Evolutionary conservation across 306 rosid genomes (phyloP).

Genomic region (Amphicarpaea edgeworthii): DNA sequence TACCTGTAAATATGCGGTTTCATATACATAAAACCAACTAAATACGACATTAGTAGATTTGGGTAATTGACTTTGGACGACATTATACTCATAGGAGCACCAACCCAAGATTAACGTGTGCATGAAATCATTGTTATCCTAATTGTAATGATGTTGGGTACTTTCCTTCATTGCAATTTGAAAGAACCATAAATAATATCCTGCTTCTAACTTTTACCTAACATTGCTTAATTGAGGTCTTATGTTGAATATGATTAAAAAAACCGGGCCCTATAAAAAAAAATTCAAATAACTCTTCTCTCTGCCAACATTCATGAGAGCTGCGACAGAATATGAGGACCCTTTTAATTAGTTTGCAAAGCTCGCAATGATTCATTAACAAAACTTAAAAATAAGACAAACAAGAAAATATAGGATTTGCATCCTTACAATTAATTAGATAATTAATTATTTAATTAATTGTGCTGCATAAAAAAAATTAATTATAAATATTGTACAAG

Average conservation of each 20-base stretch:
- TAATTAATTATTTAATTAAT: too few relatives aligned
- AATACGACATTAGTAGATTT: background rate
- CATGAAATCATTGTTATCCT: conserved; percentile 42
- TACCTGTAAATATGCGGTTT: background rate
- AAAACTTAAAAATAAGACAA: background rate
- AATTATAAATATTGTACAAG: too few relatives aligned
- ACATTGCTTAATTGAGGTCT: conserved; percentile 5
- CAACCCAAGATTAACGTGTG: background rate
- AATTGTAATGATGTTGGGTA: conserved; percentile 45
- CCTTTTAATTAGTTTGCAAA: background rate
- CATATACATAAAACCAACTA: background rate
- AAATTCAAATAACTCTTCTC: conserved; percentile 4
- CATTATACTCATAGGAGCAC: conserved; percentile 17
- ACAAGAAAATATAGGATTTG: conserved; percentile 3
- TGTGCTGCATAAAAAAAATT: conserved; percentile 4
- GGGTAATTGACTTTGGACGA: conserved; percentile 8
- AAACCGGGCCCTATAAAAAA: conserved; percentile 14
- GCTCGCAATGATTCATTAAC: conserved; percentile 17
- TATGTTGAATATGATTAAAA: background rate
- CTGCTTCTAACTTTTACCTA: conserved; percentile 33
- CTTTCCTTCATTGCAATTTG: conserved; percentile 40
- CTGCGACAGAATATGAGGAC: background rate
- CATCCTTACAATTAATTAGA: conserved; percentile 9
- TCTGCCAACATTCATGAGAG: background rate
- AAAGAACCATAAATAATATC: conserved; percentile 40